These are phyloP conservation scores for Lathyrus oleraceus DNA, from an alignment of 306 rosid genomes.

Conservation along the genomic window DNA sequence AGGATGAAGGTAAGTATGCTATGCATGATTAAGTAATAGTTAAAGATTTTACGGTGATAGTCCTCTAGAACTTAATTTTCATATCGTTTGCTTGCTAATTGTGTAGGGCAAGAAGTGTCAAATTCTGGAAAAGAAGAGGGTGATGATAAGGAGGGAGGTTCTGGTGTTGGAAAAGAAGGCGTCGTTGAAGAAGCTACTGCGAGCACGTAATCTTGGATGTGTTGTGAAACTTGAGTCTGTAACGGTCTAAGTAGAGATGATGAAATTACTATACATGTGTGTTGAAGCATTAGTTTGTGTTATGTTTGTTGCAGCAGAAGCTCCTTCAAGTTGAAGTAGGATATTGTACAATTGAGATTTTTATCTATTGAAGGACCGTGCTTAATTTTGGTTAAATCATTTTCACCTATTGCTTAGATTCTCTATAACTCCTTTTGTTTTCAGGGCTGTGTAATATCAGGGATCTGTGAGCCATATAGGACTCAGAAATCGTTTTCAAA, in stretches of 20 bases:
- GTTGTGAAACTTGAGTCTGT: constrained; percentile 37
- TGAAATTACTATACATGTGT: constrained; percentile 9
- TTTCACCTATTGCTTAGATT: too few species aligned
- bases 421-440: too few species aligned
- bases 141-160: constrained; percentile 27
- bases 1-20: constrained; percentile 59
- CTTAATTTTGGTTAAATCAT: too few species aligned
- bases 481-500: too few species aligned
- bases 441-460: too few species aligned
- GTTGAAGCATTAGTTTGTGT: not conserved
- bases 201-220: constrained; percentile 52
- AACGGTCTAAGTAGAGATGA: constrained; percentile 31
- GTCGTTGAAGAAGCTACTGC: constrained; percentile 49
- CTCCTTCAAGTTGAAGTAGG: constrained; percentile 19
- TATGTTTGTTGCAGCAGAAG: not conserved
- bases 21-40: constrained; percentile 2
- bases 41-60: not conserved
- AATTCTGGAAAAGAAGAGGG: constrained; percentile 50
- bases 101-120: constrained; percentile 56
- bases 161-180: not conserved
- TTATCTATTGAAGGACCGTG: constrained; percentile 12
- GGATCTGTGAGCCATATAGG: too few species aligned
- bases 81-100: not conserved
- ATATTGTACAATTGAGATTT: constrained; percentile 38
- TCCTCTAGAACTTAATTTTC: not conserved